These are phyloP conservation scores for Saccharomycopsis fibuligera DNA, from an alignment of 805 yeast species.

Conservation along the genomic window DNA sequence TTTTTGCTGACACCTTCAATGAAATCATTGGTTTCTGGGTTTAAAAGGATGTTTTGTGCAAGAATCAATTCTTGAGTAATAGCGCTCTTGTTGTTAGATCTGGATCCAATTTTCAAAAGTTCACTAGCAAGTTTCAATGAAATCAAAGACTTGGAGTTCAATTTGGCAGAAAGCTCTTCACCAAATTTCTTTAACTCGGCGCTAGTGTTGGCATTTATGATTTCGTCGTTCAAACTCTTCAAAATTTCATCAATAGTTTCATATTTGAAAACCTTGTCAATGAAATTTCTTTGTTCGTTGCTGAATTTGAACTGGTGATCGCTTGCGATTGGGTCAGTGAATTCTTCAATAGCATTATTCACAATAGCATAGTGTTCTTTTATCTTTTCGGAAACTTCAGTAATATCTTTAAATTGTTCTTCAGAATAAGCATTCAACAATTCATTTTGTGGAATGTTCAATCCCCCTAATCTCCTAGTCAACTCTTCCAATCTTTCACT, in stretches of 20 bases:
- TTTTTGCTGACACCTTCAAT: conserved; percentile 62
- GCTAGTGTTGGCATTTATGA: background rate
- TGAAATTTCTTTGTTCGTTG: conserved; percentile 36
- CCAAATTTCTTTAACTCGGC: conserved; percentile 44
- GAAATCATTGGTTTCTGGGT: conserved; percentile 50
- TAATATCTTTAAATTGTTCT: conserved; percentile 10
- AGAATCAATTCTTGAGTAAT: conserved; percentile 66
- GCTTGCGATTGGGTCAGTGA: conserved; percentile 50
- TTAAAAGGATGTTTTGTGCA: conserved; percentile 68
- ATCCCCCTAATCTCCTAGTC: conserved; percentile 56
- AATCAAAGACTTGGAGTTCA: conserved; percentile 67
- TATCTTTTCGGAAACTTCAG: conserved; percentile 22
- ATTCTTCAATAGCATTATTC: conserved; percentile 73
- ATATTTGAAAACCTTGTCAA: conserved; percentile 61
- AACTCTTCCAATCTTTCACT: conserved; percentile 56
- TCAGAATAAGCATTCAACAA: conserved; percentile 24
- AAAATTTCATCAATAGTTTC: conserved; percentile 44
- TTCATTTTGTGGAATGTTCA: conserved; percentile 32
- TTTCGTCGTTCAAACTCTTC: conserved; percentile 32
- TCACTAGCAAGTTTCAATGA: conserved; percentile 69
- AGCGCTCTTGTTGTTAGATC: conserved; percentile 55
- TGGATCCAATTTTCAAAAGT: conserved; percentile 54
- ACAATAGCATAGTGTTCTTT: conserved; percentile 49
- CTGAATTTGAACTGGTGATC: conserved; percentile 42
- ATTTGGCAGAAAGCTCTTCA: conserved; percentile 42